Conservation (phyloP, 2,329 filamentous ascomycete genomes). For the Aspergillus aculeatus region DNA sequence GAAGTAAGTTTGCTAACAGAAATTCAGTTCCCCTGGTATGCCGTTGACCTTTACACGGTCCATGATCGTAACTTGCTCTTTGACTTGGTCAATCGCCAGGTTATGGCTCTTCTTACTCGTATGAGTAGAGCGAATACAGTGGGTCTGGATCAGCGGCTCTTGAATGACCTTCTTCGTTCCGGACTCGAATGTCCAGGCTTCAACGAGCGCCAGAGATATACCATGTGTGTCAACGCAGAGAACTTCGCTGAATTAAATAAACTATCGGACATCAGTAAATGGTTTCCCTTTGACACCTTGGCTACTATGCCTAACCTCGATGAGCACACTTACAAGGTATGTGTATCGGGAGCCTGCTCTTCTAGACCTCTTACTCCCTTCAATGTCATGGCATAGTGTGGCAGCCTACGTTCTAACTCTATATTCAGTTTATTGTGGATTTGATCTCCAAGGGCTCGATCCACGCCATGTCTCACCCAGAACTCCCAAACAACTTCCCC, state of each 20-base stretch:
- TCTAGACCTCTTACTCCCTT: neutral
- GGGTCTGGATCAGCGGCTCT: constrained; percentile 40
- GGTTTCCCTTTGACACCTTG: constrained; percentile 44
- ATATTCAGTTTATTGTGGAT: constrained; percentile 24
- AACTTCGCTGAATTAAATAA: constrained; percentile 20
- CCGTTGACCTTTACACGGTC: constrained; percentile 46
- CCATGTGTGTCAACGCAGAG: constrained; percentile 30
- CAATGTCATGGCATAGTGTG: neutral
- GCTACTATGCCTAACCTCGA: constrained; percentile 24
- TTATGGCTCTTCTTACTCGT: constrained; percentile 68
- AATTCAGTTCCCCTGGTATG: constrained; percentile 52
- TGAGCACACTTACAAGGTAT: constrained; percentile 29
- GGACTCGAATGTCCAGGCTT: constrained; percentile 45
- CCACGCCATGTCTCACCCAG: constrained; percentile 6
- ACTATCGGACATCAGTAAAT: constrained; percentile 29
- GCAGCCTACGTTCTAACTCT: neutral
- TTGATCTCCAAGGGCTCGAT: constrained; percentile 24
- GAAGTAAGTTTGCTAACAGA: constrained; percentile 10
- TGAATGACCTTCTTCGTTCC: constrained; percentile 41
- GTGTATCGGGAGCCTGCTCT: neutral
- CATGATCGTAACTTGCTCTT: constrained; percentile 49
- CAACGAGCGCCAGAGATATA: constrained; percentile 45
- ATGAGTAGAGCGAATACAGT: constrained; percentile 47
- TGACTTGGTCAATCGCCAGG: constrained; percentile 51
- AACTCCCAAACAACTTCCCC: constrained; percentile 23